These are phyloP conservation scores for Kuraishia ogatae DNA, from an alignment of 805 yeast species.

Conservation along the genomic window DNA sequence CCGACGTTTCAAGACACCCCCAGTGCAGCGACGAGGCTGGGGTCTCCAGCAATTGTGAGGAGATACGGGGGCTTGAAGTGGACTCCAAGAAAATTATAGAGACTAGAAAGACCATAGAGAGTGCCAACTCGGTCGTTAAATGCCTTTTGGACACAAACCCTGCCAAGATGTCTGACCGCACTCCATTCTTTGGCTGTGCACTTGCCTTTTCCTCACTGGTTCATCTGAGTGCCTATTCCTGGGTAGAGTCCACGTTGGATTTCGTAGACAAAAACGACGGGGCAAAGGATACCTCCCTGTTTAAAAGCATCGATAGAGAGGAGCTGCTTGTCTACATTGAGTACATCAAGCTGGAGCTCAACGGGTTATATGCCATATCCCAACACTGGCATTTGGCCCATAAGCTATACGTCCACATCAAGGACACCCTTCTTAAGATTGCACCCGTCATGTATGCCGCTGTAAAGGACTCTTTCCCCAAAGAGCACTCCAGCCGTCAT, in stretches of 20 bases:
- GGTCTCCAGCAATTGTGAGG: conserved; percentile 20
- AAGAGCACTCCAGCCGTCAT: neutral
- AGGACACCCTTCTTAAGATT: conserved; percentile 33
- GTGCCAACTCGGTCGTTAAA: conserved; percentile 40
- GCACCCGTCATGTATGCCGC: conserved; percentile 31
- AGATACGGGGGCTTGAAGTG: conserved; percentile 22
- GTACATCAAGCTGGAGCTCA: conserved; percentile 38
- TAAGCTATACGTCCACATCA: conserved; percentile 35
- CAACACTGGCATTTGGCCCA: conserved; percentile 43
- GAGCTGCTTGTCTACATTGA: conserved; percentile 37
- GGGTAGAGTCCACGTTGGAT: conserved; percentile 34
- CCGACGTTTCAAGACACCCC: conserved; percentile 33
- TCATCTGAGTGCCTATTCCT: conserved; percentile 42
- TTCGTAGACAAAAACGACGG: conserved; percentile 6
- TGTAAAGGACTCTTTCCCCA: conserved; percentile 25
- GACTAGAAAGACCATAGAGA: conserved; percentile 44
- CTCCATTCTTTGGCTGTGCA: conserved; percentile 45
- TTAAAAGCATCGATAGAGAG: conserved; percentile 17
- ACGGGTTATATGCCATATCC: conserved; percentile 40
- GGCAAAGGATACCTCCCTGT: conserved; percentile 10
- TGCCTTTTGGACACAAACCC: conserved; percentile 39
- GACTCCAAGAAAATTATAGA: conserved; percentile 40
- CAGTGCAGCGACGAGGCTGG: conserved; percentile 24
- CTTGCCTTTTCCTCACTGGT: conserved; percentile 44
- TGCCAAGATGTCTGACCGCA: conserved; percentile 30